Conservation (phyloP, 352 stramenopile genomes). For the Phytopythium chamaehyphon region DNA sequence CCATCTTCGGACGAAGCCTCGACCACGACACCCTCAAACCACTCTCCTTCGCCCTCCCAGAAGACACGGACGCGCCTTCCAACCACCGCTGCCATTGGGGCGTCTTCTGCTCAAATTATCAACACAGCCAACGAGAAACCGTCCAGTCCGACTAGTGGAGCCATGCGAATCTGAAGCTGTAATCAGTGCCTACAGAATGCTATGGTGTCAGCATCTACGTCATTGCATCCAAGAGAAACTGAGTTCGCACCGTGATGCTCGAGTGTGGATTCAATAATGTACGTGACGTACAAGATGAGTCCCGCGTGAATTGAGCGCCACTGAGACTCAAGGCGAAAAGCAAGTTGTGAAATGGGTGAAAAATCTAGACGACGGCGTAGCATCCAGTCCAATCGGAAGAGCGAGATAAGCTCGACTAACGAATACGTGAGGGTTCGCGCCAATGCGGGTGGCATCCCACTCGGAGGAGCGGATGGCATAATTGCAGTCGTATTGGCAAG, state of each 20-base stretch:
- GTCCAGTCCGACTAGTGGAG: not conserved
- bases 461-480: not conserved
- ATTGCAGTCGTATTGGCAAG: too few relatives aligned
- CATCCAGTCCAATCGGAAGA: constrained; percentile 23
- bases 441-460: constrained; percentile 9
- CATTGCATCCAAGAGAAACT: not conserved
- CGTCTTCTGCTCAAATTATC: constrained; percentile 1
- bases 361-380: constrained; percentile 21
- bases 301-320: constrained; percentile 21
- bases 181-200: not conserved
- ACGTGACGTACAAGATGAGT: constrained; percentile 36
- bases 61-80: constrained; percentile 58
- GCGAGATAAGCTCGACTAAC: constrained; percentile 31
- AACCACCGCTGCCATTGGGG: constrained; percentile 18
- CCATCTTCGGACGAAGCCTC: constrained; percentile 24
- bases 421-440: constrained; percentile 27
- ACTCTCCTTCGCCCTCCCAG: constrained; percentile 62
- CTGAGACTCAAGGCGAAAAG: constrained; percentile 38
- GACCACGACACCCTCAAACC: constrained; percentile 60
- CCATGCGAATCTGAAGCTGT: constrained; percentile 1
- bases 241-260: constrained; percentile 26
- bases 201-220: not conserved
- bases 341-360: constrained; percentile 21
- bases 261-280: constrained; percentile 24
- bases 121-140: not conserved